A percentile compares a stretch with the other conserved stretches of the same genome.
phyloP scores from a whole-genome alignment of 1,139 yeast genomes.

The Zhuliangozyma blackwelliae region DNA sequence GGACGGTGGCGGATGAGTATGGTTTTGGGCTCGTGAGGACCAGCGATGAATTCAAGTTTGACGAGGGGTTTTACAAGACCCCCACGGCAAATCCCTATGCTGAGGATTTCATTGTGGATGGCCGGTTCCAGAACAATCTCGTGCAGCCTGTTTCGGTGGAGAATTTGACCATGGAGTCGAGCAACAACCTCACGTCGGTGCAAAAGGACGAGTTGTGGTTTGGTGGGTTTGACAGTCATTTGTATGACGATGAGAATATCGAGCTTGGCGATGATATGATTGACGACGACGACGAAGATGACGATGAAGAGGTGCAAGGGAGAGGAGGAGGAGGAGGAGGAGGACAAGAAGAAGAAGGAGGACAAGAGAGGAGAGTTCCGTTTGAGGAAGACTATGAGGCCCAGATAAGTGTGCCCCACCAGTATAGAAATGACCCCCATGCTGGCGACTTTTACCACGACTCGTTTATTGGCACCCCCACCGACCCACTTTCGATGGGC shows the following conservation, averaged over 20 bases:
- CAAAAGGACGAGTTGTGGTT: slow-evolving; percentile 26
- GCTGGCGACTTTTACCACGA: slow-evolving; percentile 23
- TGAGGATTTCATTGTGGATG: slow-evolving; percentile 40
- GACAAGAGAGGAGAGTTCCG: not conserved
- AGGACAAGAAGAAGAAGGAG: slow-evolving; percentile 5
- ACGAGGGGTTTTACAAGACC: slow-evolving; percentile 23
- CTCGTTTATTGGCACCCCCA: slow-evolving; percentile 21
- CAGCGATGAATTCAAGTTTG: slow-evolving; percentile 42
- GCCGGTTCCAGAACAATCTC: slow-evolving; percentile 42
- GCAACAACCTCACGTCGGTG: slow-evolving; percentile 8
- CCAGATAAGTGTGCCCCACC: slow-evolving; percentile 3
- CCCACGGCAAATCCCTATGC: slow-evolving; percentile 12
- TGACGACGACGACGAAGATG: slow-evolving; percentile 18
- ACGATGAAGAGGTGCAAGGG: slow-evolving; percentile 12
- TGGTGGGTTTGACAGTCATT: slow-evolving; percentile 13
- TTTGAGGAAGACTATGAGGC: slow-evolving; percentile 1
- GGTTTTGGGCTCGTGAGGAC: slow-evolving; percentile 52
- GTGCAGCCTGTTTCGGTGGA: slow-evolving; percentile 31
- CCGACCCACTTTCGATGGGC: slow-evolving; percentile 14
- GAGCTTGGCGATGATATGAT: slow-evolving; percentile 16
- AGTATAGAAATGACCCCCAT: slow-evolving; percentile 9
- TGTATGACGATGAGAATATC: slow-evolving; percentile 12
- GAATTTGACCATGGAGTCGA: slow-evolving; percentile 18
- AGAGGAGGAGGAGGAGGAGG: slow-evolving; percentile 10
- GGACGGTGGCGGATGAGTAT: slow-evolving; percentile 46